These are phyloP conservation scores for Laburnicola sp. DNA, from an alignment of 2,329 filamentous ascomycete genomes.

Conservation along the genomic window DNA sequence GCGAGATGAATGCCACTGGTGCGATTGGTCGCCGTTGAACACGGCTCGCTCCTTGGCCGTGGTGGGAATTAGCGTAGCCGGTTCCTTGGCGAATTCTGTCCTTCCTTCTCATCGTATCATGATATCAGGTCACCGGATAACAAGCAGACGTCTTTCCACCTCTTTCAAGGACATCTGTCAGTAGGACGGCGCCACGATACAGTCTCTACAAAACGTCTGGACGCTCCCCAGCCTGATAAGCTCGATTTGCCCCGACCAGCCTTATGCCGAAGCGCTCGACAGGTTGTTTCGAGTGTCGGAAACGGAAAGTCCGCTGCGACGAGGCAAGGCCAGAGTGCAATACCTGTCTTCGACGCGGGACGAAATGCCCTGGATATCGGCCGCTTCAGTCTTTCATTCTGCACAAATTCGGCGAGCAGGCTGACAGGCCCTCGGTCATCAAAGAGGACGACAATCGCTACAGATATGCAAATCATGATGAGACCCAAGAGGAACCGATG, in stretches of 20 bases:
- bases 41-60: conserved; percentile 5
- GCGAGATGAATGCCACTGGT: neutral
- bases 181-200: neutral
- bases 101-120: neutral
- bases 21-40: conserved; percentile 2
- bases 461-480: conserved; percentile 31
- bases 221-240: neutral
- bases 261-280: conserved; percentile 42
- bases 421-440: conserved; percentile 35
- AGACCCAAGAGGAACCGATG: conserved; percentile 2
- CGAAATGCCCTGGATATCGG: conserved; percentile 43
- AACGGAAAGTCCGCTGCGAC: conserved; percentile 44
- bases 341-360: conserved; percentile 38
- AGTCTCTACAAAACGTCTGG: neutral
- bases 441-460: conserved; percentile 42
- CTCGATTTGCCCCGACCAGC: neutral
- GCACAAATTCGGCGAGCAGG: conserved; percentile 37
- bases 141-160: neutral
- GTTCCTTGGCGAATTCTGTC: conserved; percentile 1
- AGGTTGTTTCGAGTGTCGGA: conserved; percentile 44
- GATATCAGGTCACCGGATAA: neutral
- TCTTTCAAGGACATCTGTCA: neutral
- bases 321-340: conserved; percentile 42
- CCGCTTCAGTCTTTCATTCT: conserved; percentile 42
- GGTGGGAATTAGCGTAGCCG: conserved; percentile 1